These are phyloP conservation scores for Musa acuminata DNA, from an alignment of 176 grass and related monocot genomes.

Conservation along the genomic window DNA sequence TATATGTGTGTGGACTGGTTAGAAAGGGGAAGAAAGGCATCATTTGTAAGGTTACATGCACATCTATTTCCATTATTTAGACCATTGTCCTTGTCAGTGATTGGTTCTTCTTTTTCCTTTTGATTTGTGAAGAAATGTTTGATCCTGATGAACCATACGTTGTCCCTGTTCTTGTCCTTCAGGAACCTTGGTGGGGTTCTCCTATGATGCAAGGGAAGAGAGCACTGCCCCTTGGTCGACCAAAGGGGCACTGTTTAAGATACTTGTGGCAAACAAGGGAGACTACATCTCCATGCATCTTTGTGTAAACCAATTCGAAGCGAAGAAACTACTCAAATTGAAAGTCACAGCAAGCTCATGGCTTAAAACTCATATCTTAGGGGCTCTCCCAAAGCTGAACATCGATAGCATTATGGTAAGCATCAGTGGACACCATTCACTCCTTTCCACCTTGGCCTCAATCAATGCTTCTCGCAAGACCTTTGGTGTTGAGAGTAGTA, in stretches of 20 bases:
- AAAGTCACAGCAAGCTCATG: slow-evolving; percentile 15
- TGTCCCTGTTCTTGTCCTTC: slow-evolving; percentile 15
- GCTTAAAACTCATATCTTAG: slow-evolving; percentile 9
- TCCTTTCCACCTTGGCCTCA: slow-evolving; percentile 25
- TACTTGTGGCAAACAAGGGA: slow-evolving; percentile 6
- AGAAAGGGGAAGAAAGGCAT: neutral
- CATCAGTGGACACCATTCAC: slow-evolving; percentile 9
- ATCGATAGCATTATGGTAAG: slow-evolving; percentile 33
- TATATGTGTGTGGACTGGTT: neutral
- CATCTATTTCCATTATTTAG: neutral
- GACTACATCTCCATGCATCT: neutral
- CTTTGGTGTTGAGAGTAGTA: slow-evolving; percentile 4
- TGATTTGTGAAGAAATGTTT: neutral
- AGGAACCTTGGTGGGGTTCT: slow-evolving; percentile 38
- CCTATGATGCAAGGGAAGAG: slow-evolving; percentile 26
- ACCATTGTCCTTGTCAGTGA: neutral
- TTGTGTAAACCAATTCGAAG: neutral
- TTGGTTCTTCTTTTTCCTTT: neutral
- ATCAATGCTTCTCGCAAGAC: slow-evolving; percentile 28
- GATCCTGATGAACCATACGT: neutral
- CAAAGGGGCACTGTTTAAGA: slow-evolving; percentile 8
- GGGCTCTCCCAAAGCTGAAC: slow-evolving; percentile 24
- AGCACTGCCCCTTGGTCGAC: neutral
- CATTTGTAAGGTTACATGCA: neutral
- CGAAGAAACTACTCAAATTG: slow-evolving; percentile 3